Evolutionary conservation across 2,329 filamentous ascomycete genomes (phyloP), one percentile per base, ranked within the genome.

Genomic region (Trichoderma sp.): DNA sequence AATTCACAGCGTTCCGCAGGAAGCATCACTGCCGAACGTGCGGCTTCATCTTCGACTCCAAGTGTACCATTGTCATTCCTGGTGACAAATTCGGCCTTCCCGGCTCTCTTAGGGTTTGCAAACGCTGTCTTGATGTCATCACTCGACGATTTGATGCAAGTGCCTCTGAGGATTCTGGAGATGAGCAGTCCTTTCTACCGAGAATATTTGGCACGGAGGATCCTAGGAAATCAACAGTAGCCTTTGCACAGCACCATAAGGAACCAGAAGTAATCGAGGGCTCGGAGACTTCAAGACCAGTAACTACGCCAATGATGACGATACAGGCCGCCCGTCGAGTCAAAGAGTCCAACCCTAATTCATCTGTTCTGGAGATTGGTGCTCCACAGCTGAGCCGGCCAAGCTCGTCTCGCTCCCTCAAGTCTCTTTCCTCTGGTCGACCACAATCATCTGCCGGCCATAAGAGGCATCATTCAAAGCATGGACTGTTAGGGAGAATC

Each of bases 31-130:
- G 96, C 80, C 91, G 97, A 73, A 93, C 90, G 0, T 99, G 96
- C 79, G 96, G 96, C n/a, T 97, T 97, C 78, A 99, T 99, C 58
- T 99, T 99, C 78, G 96, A 98, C 81, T 93, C 93, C 5, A 97
- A 97, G 80, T 99, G 96, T 82, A 99, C 95, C 0, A 92, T 92
- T 6, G 90, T 95, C n/a, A 93, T 98, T 28, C 89, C 94, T 6
- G 96, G 95, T 6, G 89, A 92, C 74, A 90, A 91, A 64, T 98
- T 99, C 80, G 95, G 94, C 18, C 94, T 98, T 64, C 89, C 91
- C 62, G 93, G 94, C 7, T 93, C 90, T 15, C 86, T 99, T 56
- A 89, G 95, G 72, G 93, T 99, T 14, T 99, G 96, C 83, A 97
- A 95, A 77, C 93, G 93, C 26, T 99, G 96, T 77, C 90, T 98